phyloP scores from a whole-genome alignment of 2,329 filamentous ascomycete genomes.

The Fusarium piperis region DNA sequence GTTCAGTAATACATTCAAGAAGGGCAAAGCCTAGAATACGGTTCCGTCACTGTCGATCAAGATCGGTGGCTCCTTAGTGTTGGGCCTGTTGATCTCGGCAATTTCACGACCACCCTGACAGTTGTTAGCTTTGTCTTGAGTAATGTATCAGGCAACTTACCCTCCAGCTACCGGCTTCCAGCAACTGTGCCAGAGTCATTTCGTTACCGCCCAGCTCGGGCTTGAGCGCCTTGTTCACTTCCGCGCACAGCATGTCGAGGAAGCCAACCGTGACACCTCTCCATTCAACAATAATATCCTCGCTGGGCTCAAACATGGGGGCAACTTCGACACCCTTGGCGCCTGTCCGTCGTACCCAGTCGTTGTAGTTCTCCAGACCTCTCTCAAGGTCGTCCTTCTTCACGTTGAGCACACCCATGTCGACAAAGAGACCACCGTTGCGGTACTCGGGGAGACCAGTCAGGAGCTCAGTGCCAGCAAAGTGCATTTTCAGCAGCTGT shows the following conservation, averaged over 20 bases:
- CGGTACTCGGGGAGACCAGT: slow-evolving; percentile 93
- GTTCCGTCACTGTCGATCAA: slow-evolving; percentile 97
- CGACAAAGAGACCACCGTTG: slow-evolving; percentile 88
- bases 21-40: slow-evolving; percentile 73
- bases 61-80: slow-evolving; percentile 96
- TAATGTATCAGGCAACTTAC: slow-evolving; percentile 58
- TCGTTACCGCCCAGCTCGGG: slow-evolving; percentile 73
- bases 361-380: slow-evolving; percentile 70
- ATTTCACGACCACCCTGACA: slow-evolving; percentile 89
- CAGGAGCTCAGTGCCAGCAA: slow-evolving; percentile 81
- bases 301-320: slow-evolving; percentile 66
- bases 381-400: slow-evolving; percentile 76
- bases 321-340: slow-evolving; percentile 67
- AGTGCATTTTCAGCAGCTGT: slow-evolving; percentile 80
- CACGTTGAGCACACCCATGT: slow-evolving; percentile 82
- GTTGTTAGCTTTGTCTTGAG: slow-evolving; percentile 23
- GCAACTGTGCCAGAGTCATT: slow-evolving; percentile 84
- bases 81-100: slow-evolving; percentile 92
- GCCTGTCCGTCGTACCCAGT: slow-evolving; percentile 77
- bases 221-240: slow-evolving; percentile 52
- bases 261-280: slow-evolving; percentile 70
- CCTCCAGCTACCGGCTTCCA: slow-evolving; percentile 99
- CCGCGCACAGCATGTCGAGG: slow-evolving; percentile 62
- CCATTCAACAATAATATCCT: slow-evolving; percentile 73
- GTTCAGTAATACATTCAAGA: slow-evolving; percentile 34